Conservation (phyloP, 2,329 filamentous ascomycete genomes). For the Celoporthe dispersa region DNA sequence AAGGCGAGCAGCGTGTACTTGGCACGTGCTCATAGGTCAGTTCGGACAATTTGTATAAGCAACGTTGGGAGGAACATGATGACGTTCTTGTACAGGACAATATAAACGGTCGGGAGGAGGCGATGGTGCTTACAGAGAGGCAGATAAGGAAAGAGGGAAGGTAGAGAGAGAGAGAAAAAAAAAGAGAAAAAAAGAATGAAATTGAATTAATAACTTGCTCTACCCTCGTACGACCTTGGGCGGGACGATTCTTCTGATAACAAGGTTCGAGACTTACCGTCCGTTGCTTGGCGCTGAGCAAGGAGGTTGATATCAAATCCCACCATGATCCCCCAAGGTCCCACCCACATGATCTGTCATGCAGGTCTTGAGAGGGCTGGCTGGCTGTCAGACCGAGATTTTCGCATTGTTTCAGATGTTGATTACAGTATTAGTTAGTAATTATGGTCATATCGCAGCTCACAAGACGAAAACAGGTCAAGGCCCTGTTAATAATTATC, state of each 20-base stretch:
- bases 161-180: background rate
- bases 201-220: background rate
- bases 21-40: background rate
- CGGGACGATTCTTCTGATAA: too few species aligned
- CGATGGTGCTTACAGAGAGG: background rate
- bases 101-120: background rate
- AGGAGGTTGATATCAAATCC: background rate
- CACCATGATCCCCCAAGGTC: background rate
- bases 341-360: background rate
- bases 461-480: too few species aligned
- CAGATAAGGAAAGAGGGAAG: background rate
- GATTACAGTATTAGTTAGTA: background rate
- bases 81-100: background rate
- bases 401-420: background rate
- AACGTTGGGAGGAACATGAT: background rate
- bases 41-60: background rate
- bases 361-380: background rate
- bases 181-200: background rate
- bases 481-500: too few species aligned
- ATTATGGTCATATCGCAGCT: too few species aligned
- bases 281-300: background rate
- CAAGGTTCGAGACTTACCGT: background rate
- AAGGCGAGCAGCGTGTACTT: background rate
- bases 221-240: background rate
- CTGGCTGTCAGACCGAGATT: background rate